Conservation (phyloP, 2,329 filamentous ascomycete species). For the Chaetomiaceae sp. region DNA sequence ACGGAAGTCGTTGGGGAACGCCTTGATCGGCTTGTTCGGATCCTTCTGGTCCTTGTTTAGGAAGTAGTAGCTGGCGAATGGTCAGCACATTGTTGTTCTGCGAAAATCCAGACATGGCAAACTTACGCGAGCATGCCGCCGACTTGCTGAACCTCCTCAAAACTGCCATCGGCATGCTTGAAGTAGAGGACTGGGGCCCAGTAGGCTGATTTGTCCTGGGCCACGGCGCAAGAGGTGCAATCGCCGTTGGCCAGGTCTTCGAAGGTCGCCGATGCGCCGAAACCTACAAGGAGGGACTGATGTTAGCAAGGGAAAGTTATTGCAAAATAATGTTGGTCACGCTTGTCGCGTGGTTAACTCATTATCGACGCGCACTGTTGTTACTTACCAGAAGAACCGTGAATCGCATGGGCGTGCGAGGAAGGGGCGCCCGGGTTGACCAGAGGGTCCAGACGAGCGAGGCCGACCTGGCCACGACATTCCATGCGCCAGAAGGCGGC, state of each 20-base stretch:
- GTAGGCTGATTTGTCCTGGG: constrained; percentile 81
- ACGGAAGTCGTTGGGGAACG: constrained; percentile 72
- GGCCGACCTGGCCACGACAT: constrained; percentile 64
- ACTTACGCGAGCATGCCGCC: constrained; percentile 84
- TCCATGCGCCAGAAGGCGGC: constrained; percentile 87
- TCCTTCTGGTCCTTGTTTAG: constrained; percentile 43
- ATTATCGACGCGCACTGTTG: neutral
- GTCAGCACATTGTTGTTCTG: constrained; percentile 18
- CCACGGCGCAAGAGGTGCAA: constrained; percentile 78
- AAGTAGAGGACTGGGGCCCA: constrained; percentile 82
- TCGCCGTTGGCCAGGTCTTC: constrained; percentile 53
- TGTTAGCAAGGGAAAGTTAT: constrained; percentile 1
- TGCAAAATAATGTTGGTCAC: too few relatives aligned
- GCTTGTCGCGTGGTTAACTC: too few relatives aligned
- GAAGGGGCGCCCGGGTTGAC: constrained; percentile 56
- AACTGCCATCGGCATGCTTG: constrained; percentile 59
- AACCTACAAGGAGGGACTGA: constrained; percentile 45
- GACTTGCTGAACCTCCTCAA: constrained; percentile 65
- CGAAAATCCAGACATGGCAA: too few relatives aligned
- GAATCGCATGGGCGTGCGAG: constrained; percentile 67
- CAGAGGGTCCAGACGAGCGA: constrained; percentile 74
- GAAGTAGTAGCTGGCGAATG: constrained; percentile 68
- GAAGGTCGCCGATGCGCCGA: constrained; percentile 54
- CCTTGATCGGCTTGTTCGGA: constrained; percentile 49
- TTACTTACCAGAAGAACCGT: constrained; percentile 69